Evolutionary conservation across 805 yeast genomes (phyloP).

Genomic region (Isabelozyma rhagii): DNA sequence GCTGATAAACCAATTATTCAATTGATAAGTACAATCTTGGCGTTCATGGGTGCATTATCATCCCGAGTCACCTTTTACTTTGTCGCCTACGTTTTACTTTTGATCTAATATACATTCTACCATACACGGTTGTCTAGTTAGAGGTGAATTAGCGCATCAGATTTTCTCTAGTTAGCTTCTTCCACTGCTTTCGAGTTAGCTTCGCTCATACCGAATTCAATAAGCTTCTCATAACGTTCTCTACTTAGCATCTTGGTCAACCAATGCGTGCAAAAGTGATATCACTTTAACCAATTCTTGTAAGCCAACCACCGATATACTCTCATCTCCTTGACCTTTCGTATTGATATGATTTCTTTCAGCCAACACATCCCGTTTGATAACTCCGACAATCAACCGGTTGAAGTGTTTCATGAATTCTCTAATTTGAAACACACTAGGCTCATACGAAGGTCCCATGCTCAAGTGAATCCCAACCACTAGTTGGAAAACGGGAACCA

Average conservation of each 20-base stretch:
- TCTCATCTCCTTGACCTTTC: slow-evolving; percentile 18
- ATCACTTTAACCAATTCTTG: slow-evolving; percentile 54
- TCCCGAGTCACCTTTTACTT: no score
- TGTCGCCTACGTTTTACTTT: no score
- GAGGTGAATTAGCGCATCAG: no score
- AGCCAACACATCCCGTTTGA: slow-evolving; percentile 53
- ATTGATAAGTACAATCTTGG: no score
- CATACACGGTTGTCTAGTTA: no score
- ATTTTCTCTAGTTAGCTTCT: no score
- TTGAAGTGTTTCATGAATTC: slow-evolving; percentile 50
- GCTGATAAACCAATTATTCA: no score
- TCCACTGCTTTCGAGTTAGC: no score
- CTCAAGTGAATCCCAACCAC: slow-evolving; percentile 65
- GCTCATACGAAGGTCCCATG: slow-evolving; percentile 71
- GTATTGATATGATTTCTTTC: slow-evolving; percentile 18
- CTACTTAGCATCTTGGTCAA: slow-evolving; percentile 7
- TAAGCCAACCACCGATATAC: slow-evolving; percentile 34
- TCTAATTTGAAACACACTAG: slow-evolving; percentile 52
- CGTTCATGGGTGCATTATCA: no score
- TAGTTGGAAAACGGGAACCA: slow-evolving; percentile 73
- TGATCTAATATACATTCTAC: no score
- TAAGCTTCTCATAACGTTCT: not conserved
- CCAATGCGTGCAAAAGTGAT: slow-evolving; percentile 49
- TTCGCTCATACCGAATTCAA: no score
- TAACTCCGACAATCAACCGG: slow-evolving; percentile 55